Evolutionary conservation across 805 yeast genomes (phyloP).

Genomic region (Geotrichum ghanense): DNA sequence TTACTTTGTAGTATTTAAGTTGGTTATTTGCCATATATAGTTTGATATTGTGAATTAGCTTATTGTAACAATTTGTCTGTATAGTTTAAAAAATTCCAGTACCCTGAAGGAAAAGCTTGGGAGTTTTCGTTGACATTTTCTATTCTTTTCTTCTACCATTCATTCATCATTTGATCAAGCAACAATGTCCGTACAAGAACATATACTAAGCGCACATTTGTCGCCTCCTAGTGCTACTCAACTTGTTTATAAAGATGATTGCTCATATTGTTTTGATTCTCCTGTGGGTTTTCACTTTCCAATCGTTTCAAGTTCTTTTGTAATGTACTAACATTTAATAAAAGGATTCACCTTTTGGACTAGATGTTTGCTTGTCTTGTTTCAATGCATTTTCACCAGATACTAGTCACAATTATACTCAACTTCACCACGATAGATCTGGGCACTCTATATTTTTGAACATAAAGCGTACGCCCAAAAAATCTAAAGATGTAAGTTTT

Average conservation of each 20-base stretch:
- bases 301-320: background rate
- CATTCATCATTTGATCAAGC: background rate
- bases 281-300: conserved; percentile 27
- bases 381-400: conserved; percentile 44
- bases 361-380: conserved; percentile 67
- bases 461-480: conserved; percentile 41
- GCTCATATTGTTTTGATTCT: conserved; percentile 75
- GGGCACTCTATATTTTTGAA: conserved; percentile 52
- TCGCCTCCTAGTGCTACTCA: conserved; percentile 12
- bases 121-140: background rate
- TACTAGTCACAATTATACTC: conserved; percentile 52
- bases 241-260: conserved; percentile 73
- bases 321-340: background rate
- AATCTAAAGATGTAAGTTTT: conserved; percentile 18
- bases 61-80: no score
- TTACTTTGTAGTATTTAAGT: no score
- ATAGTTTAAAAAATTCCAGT: no score
- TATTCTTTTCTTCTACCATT: no score
- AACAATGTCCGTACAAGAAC: background rate
- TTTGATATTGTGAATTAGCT: no score
- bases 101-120: no score
- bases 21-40: no score
- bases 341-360: conserved; percentile 38
- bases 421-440: conserved; percentile 39
- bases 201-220: conserved; percentile 3